Conservation (phyloP, 306 rosid species). For the Begonia masoniana region DNA sequence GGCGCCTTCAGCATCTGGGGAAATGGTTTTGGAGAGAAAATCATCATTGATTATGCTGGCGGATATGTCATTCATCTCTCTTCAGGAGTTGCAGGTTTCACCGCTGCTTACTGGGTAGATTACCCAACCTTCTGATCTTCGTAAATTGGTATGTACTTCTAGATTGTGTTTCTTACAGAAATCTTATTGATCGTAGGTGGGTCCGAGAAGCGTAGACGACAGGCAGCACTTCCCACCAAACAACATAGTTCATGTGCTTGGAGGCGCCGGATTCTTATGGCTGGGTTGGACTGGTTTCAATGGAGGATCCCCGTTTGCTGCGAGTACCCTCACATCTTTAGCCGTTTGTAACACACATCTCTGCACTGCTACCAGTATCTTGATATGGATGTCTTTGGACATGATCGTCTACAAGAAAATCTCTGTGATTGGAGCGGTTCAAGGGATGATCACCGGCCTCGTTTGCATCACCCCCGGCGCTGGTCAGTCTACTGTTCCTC, state of each 20-base stretch:
- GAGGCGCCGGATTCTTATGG: slow-evolving; percentile 76
- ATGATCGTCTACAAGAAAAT: slow-evolving; percentile 47
- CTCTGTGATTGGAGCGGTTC: slow-evolving; percentile 57
- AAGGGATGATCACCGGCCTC: slow-evolving; percentile 78
- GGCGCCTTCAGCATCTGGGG: slow-evolving; percentile 71
- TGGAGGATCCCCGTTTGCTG: slow-evolving; percentile 63
- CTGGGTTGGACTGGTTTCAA: slow-evolving; percentile 78
- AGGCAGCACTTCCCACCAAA: slow-evolving; percentile 61
- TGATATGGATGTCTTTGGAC: slow-evolving; percentile 64
- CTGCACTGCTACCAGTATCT: slow-evolving; percentile 58
- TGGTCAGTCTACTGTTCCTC: slow-evolving; percentile 21
- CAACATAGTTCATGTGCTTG: slow-evolving; percentile 62
- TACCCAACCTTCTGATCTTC: not conserved
- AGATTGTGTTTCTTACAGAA: too few species aligned
- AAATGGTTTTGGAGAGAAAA: slow-evolving; percentile 21
- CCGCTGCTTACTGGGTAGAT: slow-evolving; percentile 69
- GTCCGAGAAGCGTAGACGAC: slow-evolving; percentile 54
- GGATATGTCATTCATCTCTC: slow-evolving; percentile 70
- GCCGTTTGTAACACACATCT: slow-evolving; percentile 59
- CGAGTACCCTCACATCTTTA: slow-evolving; percentile 27
- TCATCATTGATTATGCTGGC: slow-evolving; percentile 55
- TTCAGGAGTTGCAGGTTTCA: slow-evolving; percentile 68
- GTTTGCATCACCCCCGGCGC: slow-evolving; percentile 84
- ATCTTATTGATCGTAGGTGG: slow-evolving; percentile 30
- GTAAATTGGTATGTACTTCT: too few species aligned